phyloP scores from a whole-genome alignment of 2,329 filamentous ascomycete species.

The Apiospora saccharicola region DNA sequence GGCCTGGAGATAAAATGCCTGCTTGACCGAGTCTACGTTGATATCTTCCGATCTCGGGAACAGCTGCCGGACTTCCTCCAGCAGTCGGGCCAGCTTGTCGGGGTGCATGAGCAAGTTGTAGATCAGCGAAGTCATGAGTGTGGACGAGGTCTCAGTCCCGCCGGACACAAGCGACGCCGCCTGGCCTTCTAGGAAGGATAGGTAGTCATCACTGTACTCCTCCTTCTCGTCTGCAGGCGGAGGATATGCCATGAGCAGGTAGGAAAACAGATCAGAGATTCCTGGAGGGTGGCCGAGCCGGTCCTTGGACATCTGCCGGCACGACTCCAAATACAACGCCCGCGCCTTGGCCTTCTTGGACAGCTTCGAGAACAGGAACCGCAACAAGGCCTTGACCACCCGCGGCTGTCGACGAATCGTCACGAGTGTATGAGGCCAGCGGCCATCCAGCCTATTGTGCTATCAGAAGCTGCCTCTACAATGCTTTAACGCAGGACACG shows the following conservation, averaged over 20 bases:
- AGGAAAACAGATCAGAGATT: background rate
- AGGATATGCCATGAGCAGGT: background rate
- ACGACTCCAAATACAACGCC: background rate
- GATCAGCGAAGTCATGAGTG: slow-evolving; percentile 44
- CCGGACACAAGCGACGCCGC: background rate
- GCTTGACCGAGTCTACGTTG: slow-evolving; percentile 35
- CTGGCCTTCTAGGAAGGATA: background rate
- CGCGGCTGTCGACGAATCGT: background rate
- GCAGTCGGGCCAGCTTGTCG: slow-evolving; percentile 34
- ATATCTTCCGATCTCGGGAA: slow-evolving; percentile 45
- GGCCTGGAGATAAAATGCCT: slow-evolving; percentile 45
- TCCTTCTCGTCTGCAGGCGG: background rate
- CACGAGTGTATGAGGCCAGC: background rate
- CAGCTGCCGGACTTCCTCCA: slow-evolving; percentile 44
- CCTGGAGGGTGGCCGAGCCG: background rate
- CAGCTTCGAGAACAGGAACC: background rate
- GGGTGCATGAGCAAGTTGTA: slow-evolving; percentile 44
- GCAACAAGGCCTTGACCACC: background rate
- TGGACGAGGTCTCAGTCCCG: slow-evolving; percentile 55
- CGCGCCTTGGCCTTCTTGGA: background rate
- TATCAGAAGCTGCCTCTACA: background rate
- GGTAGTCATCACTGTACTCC: background rate
- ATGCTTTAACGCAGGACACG: background rate
- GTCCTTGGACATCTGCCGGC: background rate
- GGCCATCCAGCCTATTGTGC: background rate